These are phyloP conservation scores for Talaromyces sp. DNA, from an alignment of 2,329 filamentous ascomycete genomes.

Conservation along the genomic window DNA sequence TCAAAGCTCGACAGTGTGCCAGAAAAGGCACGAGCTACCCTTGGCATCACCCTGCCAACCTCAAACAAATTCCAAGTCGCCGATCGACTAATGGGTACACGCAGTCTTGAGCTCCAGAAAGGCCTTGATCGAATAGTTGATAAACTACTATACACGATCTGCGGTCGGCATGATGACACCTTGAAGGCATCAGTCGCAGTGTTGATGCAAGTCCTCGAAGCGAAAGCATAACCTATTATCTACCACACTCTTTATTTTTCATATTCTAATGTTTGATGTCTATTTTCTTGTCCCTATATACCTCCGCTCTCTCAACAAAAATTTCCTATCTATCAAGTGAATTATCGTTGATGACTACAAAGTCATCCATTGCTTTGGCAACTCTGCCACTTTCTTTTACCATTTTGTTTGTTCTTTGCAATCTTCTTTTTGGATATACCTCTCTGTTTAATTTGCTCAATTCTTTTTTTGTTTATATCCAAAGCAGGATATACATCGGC, in stretches of 20 bases:
- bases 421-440: neutral
- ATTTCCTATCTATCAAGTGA: neutral
- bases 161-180: constrained; percentile 30
- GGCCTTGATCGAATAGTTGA: constrained; percentile 33
- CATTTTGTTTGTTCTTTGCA: constrained; percentile 1
- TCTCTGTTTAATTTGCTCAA: neutral
- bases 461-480: neutral
- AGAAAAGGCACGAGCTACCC: constrained; percentile 28
- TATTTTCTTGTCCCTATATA: neutral
- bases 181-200: constrained; percentile 35
- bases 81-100: constrained; percentile 25
- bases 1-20: constrained; percentile 27
- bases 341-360: neutral
- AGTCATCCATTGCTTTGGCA: neutral
- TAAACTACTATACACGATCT: constrained; percentile 31
- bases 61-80: constrained; percentile 7
- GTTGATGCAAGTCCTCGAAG: constrained; percentile 34
- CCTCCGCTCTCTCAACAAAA: neutral
- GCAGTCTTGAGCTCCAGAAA: constrained; percentile 26
- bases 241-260: neutral
- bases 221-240: constrained; percentile 18
- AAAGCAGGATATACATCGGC: neutral
- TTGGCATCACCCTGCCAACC: constrained; percentile 27
- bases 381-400: neutral
- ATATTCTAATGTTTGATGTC: neutral